Percentiles rank a stretch among this genome's conserved stretches.
Evolutionary conservation across 1,139 yeast species (phyloP).

Genomic region (Yueomyces sp.): DNA sequence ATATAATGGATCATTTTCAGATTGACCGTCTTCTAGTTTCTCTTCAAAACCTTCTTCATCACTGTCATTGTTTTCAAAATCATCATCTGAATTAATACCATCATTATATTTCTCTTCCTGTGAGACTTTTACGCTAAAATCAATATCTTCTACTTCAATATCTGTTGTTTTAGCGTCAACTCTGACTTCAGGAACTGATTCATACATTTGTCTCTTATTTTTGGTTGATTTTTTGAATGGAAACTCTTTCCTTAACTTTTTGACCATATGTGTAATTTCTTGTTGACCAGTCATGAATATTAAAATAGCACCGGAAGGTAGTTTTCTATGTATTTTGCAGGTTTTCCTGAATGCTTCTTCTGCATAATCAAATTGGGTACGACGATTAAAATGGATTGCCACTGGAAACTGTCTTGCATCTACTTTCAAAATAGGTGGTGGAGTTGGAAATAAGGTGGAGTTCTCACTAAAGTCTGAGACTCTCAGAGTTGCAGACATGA

Average conservation of each 20-base stretch:
- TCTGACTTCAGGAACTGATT: constrained; percentile 29
- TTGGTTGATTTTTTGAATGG: constrained; percentile 36
- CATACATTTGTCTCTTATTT: constrained; percentile 22
- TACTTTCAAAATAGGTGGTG: constrained; percentile 88
- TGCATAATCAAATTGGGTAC: constrained; percentile 63
- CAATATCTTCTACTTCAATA: constrained; percentile 80
- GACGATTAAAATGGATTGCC: constrained; percentile 75
- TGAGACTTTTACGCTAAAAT: constrained; percentile 47
- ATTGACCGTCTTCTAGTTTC: constrained; percentile 58
- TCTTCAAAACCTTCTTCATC: constrained; percentile 91
- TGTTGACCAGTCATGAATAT: constrained; percentile 90
- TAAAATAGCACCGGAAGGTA: constrained; percentile 92
- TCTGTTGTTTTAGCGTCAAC: constrained; percentile 51
- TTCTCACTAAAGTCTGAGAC: constrained; percentile 90
- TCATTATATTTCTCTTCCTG: constrained; percentile 21
- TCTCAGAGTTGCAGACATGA: constrained; percentile 93
- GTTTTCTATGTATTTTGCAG: constrained; percentile 68
- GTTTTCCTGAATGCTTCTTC: constrained; percentile 83
- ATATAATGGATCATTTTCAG: constrained; percentile 69
- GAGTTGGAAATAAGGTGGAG: constrained; percentile 45
- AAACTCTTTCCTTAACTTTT: constrained; percentile 52
- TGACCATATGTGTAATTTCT: constrained; percentile 72
- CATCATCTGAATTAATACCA: constrained; percentile 15
- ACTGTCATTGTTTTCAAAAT: constrained; percentile 26
- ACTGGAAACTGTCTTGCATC: constrained; percentile 95